These are phyloP conservation scores for Lasiodiplodia sp. DNA, from an alignment of 2,329 filamentous ascomycete genomes.

Conservation along the genomic window DNA sequence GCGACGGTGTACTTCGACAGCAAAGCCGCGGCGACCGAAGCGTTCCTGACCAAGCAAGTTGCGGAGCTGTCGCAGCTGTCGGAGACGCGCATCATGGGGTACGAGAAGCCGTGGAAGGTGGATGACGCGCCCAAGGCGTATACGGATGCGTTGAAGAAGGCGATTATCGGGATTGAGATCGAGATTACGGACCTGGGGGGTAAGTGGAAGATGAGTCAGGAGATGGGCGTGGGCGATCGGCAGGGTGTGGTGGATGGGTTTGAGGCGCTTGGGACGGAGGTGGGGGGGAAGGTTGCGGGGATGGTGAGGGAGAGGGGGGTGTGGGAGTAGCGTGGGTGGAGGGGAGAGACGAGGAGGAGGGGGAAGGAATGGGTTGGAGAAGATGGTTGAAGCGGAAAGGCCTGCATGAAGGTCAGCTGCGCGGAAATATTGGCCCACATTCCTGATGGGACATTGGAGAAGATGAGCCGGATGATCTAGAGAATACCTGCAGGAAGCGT, in stretches of 20 bases:
- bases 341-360: too few relatives aligned
- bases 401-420: too few relatives aligned
- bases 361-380: too few relatives aligned
- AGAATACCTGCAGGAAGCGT: too few relatives aligned
- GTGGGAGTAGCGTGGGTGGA: neutral
- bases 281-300: constrained; percentile 40
- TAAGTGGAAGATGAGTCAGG: constrained; percentile 56
- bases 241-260: constrained; percentile 67
- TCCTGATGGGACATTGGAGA: too few relatives aligned
- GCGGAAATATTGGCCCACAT: too few relatives aligned
- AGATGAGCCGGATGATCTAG: too few relatives aligned
- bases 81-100: constrained; percentile 66
- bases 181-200: constrained; percentile 37
- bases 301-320: constrained; percentile 41
- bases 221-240: constrained; percentile 60
- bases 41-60: constrained; percentile 61
- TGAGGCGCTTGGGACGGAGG: constrained; percentile 49
- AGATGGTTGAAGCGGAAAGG: too few relatives aligned
- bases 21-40: constrained; percentile 52
- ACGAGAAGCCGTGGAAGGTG: constrained; percentile 63
- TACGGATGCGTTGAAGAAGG: constrained; percentile 53
- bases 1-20: constrained; percentile 63
- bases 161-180: constrained; percentile 51
- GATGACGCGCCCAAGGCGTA: constrained; percentile 64
- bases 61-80: constrained; percentile 59